Conservation (phyloP, 2,329 filamentous ascomycete genomes). For the Colletotrichum sp. region DNA sequence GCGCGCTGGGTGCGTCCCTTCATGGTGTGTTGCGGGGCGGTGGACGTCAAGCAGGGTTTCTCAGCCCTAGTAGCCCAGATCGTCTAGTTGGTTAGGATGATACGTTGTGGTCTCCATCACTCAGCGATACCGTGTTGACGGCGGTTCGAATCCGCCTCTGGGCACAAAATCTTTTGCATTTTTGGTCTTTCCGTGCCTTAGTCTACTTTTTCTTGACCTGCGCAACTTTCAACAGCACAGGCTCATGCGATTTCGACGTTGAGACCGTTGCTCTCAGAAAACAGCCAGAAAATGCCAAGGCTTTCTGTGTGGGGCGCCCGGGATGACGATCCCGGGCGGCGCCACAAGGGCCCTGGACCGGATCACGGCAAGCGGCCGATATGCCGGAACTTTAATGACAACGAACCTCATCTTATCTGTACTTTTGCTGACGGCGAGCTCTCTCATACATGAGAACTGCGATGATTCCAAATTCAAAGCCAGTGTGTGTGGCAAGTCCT, state of each 20-base stretch:
- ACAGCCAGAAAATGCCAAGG: neutral
- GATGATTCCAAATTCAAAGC: neutral
- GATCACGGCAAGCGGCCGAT: neutral
- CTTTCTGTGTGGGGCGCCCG: neutral
- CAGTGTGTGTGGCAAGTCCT: neutral
- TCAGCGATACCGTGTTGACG: constrained; percentile 19
- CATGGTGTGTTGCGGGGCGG: neutral
- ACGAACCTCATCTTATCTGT: neutral
- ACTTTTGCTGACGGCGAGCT: neutral
- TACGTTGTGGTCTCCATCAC: constrained; percentile 20
- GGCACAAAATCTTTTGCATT: neutral
- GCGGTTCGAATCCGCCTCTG: constrained; percentile 23
- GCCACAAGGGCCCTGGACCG: neutral
- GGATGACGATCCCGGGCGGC: neutral
- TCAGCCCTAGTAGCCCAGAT: constrained; percentile 1
- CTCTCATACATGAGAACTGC: neutral
- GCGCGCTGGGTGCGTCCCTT: neutral
- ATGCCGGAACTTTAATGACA: neutral
- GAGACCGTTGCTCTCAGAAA: neutral
- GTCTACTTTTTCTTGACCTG: neutral
- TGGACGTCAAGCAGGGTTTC: neutral
- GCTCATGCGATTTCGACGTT: neutral
- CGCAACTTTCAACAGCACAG: neutral
- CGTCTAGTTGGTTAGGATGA: constrained; percentile 24
- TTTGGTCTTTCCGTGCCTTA: fast-evolving